phyloP scores from a whole-genome alignment of 176 grass and related monocot species.

The Puya raimondii region DNA sequence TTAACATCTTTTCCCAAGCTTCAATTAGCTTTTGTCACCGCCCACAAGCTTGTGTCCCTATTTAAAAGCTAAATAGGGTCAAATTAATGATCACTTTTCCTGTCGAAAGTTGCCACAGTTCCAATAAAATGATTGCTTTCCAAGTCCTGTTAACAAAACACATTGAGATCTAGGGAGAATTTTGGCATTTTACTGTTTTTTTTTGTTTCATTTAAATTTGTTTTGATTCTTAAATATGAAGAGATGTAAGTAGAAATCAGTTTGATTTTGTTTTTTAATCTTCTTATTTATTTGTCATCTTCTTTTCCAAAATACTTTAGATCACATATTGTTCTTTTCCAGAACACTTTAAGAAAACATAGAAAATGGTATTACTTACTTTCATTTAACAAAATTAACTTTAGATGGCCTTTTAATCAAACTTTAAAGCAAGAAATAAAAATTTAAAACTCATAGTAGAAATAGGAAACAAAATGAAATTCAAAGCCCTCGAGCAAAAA shows the following conservation, averaged over 20 bases:
- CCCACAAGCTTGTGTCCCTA: neutral
- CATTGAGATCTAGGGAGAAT: neutral
- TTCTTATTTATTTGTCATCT: neutral
- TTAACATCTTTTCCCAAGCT: neutral
- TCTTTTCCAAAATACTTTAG: too few species aligned
- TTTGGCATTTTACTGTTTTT: neutral
- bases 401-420: too few species aligned
- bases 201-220: neutral
- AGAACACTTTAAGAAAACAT: too few species aligned
- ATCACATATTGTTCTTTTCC: too few species aligned
- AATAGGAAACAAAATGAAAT: too few species aligned
- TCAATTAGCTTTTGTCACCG: neutral
- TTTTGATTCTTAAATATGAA: neutral
- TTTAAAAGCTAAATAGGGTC: neutral
- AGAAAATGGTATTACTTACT: too few species aligned
- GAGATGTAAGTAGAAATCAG: neutral
- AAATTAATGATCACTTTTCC: neutral
- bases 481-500: too few species aligned
- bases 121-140: neutral
- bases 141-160: neutral
- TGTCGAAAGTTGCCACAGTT: neutral
- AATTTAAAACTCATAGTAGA: too few species aligned
- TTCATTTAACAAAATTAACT: too few species aligned
- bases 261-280: neutral
- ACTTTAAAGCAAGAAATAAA: too few species aligned